Base-by-base conservation (phyloP, 2,329 filamentous ascomycete genomes). In the Stagonosporopsis vannaccii region DNA sequence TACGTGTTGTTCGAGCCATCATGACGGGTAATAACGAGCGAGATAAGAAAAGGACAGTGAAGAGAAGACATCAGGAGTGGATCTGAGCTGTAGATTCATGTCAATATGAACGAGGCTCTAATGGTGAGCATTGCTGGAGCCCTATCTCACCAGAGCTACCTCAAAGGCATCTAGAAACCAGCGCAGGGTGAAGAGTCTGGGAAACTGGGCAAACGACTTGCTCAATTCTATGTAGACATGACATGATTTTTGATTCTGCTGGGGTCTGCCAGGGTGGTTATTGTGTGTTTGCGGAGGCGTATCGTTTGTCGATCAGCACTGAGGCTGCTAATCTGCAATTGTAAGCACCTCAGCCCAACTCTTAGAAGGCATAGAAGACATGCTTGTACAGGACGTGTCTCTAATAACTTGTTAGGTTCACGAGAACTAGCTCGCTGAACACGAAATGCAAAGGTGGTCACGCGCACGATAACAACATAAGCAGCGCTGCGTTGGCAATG, bases 401-500 rank as follows among this genome's bases (percentile, higher is more conserved):
- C n/a, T n/a, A n/a, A n/a, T n/a, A n/a, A n/a, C n/a, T n/a, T n/a
- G n/a, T n/a, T n/a, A n/a, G n/a, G n/a, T n/a, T n/a, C n/a, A n/a
- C n/a, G n/a, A n/a, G n/a, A n/a, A n/a, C n/a, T n/a, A 37, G 35
- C 35, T 19, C 11, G 35, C 4, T 20, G 8, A 20, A 37, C 35
- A 8, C n/a, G 17, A 37, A 11, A 20, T 37, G 17, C 35, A 7
- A 20, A 37, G n/a, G 4, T 12, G 7, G 35, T 33, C 28, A 35
- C 40, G 35, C 32, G 42, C 36, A 20, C 17, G 35, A 20, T 20
- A 12, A 37, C 32, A 15, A 40, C 8, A 23, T 23, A 12, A 19
- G 43, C 37, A 33, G 25, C 26, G 25, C 23, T 43, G 44, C 17
- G 43, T 26, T 43, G 44, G 44, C 51, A 42, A 32, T 23, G 43